A percentile compares a stretch with the other conserved stretches of the same genome.
Evolutionary conservation across 441 rosid species (phyloP).

Genomic region (Brassica hybrid): DNA sequence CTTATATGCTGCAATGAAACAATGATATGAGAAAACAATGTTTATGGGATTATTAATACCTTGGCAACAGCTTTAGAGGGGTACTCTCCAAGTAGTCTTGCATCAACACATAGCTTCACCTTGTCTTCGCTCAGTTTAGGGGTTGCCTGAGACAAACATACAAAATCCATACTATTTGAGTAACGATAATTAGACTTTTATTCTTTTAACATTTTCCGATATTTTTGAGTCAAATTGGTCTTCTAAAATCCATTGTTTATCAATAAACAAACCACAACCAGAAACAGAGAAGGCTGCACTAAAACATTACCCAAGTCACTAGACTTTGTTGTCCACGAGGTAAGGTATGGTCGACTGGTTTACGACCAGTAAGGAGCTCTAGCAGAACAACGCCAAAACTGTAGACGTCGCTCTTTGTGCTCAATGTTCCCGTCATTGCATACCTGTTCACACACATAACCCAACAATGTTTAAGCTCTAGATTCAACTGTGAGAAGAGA

Average conservation of each 20-base stretch:
- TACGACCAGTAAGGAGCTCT: slow-evolving; percentile 56
- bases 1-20: not conserved
- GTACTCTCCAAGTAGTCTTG: slow-evolving; percentile 53
- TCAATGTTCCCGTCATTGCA: slow-evolving; percentile 60
- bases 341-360: slow-evolving; percentile 61
- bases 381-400: slow-evolving; percentile 64
- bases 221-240: not conserved
- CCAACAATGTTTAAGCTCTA: slow-evolving; percentile 11
- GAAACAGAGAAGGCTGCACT: too few relatives aligned
- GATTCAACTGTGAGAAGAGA: slow-evolving; percentile 1
- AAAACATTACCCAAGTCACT: slow-evolving; percentile 59
- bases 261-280: not conserved
- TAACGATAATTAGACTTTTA: not conserved
- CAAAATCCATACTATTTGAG: not conserved
- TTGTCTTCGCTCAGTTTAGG: slow-evolving; percentile 69
- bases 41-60: slow-evolving; percentile 39
- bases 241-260: not conserved
- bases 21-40: slow-evolving; percentile 1
- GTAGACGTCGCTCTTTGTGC: slow-evolving; percentile 59
- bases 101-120: slow-evolving; percentile 61
- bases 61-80: slow-evolving; percentile 64
- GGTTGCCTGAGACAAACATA: slow-evolving; percentile 50
- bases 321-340: slow-evolving; percentile 65
- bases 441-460: slow-evolving; percentile 41
- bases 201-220: not conserved